Evolutionary conservation across 2,329 filamentous ascomycete genomes (phyloP), one percentile per base, ranked within the genome.

Genomic region (Diplodia mutila): DNA sequence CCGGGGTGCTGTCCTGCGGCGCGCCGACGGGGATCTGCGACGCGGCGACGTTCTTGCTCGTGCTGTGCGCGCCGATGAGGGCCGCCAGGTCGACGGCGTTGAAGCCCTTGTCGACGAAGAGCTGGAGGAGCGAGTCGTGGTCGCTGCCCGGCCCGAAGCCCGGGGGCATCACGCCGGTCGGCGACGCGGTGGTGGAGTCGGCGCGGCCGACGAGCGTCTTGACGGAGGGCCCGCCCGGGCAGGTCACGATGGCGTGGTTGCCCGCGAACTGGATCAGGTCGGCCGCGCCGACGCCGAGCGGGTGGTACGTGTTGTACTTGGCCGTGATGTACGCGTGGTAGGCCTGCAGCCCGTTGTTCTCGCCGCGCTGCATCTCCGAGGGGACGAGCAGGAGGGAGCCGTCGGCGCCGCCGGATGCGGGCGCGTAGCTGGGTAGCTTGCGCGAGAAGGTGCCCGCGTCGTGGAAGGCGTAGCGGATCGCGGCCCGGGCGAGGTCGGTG

Each of bases 251-350:
- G 5, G 82, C 85, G 51, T 84, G 77, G 63, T 76, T 78, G 48
- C 70, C 80, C 1, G 80, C 83, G 63, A 85, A 82, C 73, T 86
- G 84, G 49, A 86, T 82, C 18, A 87, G 75, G 74, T 88, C 85
- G n/a, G 85, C 85, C 70, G 85, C 83, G 16, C 80, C 76, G 18
- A 85, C 79, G 18, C 77, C 75, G 67, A 80, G 82, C 65, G 80
- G 77, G 27, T 72, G 68, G 67, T 80, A 80, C 70, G 84, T 79
- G 1, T 69, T 67, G 54, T 75, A 73, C 6, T 83, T 78, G 27
- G 78, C 71, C 1, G 67, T 69, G 14, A 79, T 80, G 51, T 84
- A 81, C 27, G 8, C n/a, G 64, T 66, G 29, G 64, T 59, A 66
- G 6, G 72, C 74, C 66, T 80, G 73, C 6, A 87, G 77, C 0